Conservation (phyloP, 2,329 filamentous ascomycete species). For the Claviceps quebecensis region DNA sequence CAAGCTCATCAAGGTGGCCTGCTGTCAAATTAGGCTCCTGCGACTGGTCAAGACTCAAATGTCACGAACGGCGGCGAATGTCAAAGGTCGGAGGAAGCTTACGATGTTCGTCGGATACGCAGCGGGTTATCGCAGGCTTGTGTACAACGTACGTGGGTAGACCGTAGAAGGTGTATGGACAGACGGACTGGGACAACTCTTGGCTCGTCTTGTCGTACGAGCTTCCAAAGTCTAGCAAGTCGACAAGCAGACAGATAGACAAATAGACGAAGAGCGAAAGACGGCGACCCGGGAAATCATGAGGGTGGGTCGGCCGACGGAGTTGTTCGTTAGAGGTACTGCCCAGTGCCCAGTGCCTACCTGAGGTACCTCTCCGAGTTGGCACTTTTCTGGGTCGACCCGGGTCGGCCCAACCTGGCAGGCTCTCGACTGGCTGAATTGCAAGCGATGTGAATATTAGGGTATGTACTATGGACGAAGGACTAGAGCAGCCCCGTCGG, state of each 20-base stretch:
- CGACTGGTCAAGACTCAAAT: too few species aligned
- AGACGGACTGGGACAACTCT: not conserved
- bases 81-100: not conserved
- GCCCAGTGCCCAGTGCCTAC: too few species aligned
- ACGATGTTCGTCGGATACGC: not conserved
- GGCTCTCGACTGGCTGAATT: not conserved
- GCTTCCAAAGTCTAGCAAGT: not conserved
- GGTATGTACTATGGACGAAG: too few species aligned
- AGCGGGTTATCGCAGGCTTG: not conserved
- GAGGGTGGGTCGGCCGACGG: slow-evolving; percentile 3
- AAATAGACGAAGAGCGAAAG: not conserved
- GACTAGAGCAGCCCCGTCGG: not conserved
- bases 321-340: not conserved
- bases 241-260: not conserved
- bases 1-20: not conserved
- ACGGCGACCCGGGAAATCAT: not conserved
- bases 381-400: not conserved
- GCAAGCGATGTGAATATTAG: not conserved
- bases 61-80: not conserved
- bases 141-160: not conserved
- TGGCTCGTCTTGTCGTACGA: not conserved
- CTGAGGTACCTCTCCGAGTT: not conserved
- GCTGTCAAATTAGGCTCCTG: not conserved
- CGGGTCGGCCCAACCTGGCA: not conserved
- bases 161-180: not conserved